Conservation (phyloP, 352 stramenopile genomes). For the Globisporangium ultimum region DNA sequence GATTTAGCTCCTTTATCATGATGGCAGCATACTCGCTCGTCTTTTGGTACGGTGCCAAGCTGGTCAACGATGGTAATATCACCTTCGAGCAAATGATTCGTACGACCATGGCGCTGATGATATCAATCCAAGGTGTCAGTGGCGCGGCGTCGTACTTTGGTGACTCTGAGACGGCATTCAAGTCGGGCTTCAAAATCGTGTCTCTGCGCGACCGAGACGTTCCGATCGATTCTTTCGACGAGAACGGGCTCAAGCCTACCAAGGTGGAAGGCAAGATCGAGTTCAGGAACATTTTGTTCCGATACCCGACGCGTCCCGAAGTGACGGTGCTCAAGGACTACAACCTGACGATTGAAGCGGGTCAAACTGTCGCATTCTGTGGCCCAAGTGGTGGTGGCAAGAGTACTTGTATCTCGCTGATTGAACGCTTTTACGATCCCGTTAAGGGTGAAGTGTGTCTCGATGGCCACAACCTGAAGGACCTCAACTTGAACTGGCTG, state of each 20-base stretch:
- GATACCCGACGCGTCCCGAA: not conserved
- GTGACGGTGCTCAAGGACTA: too few species aligned
- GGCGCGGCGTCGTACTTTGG: not conserved
- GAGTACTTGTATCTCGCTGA: conserved; percentile 33
- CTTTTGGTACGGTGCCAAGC: not conserved
- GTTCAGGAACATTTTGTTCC: not conserved
- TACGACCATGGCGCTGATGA: not conserved
- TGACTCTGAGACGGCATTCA: not conserved
- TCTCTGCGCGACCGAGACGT: not conserved
- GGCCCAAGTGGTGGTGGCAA: too few species aligned
- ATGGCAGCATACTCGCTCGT: not conserved
- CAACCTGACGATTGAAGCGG: too few species aligned
- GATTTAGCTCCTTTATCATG: not conserved
- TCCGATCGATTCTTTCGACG: not conserved
- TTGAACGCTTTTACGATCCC: conserved; percentile 84
- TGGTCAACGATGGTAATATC: not conserved
- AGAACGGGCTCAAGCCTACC: too few species aligned
- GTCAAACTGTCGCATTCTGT: too few species aligned
- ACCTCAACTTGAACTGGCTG: conserved; percentile 66
- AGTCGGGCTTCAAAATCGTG: not conserved
- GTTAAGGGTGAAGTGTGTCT: conserved; percentile 53
- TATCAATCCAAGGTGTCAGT: not conserved
- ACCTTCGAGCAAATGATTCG: not conserved
- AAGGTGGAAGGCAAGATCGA: not conserved
- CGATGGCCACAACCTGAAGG: conserved; percentile 52